A percentile compares a stretch with the other conserved stretches of the same genome.
Evolutionary conservation across 805 yeast species (phyloP).

Genomic region (Lachancea fermentati): DNA sequence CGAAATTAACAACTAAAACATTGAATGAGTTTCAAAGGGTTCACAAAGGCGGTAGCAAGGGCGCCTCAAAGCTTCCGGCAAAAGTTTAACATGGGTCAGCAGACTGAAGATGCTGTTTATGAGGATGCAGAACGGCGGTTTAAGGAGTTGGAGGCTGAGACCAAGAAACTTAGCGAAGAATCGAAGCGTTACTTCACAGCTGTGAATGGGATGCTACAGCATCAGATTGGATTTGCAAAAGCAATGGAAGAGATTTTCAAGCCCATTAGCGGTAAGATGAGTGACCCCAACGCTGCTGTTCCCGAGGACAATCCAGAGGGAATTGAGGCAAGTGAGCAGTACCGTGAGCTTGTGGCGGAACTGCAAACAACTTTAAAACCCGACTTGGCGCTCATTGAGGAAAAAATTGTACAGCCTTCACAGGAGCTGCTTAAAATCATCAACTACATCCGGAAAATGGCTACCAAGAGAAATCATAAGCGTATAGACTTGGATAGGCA

Average conservation of each 20-base stretch:
- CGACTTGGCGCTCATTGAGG: slow-evolving; percentile 85
- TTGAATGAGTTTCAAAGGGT: slow-evolving; percentile 80
- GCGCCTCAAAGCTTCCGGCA: slow-evolving; percentile 92
- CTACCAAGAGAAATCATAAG: slow-evolving; percentile 91
- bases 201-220: slow-evolving; percentile 87
- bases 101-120: slow-evolving; percentile 81
- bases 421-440: slow-evolving; percentile 83
- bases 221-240: slow-evolving; percentile 91
- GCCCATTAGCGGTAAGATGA: slow-evolving; percentile 87
- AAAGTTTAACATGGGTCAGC: slow-evolving; percentile 81
- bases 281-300: slow-evolving; percentile 79
- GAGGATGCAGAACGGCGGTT: slow-evolving; percentile 95
- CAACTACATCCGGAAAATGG: slow-evolving; percentile 82
- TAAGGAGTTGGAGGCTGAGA: slow-evolving; percentile 83
- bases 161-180: slow-evolving; percentile 84
- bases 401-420: slow-evolving; percentile 85
- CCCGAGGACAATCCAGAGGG: slow-evolving; percentile 98
- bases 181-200: slow-evolving; percentile 86
- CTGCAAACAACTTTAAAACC: slow-evolving; percentile 83
- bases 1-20: background rate
- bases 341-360: slow-evolving; percentile 80
- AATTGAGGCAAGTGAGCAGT: slow-evolving; percentile 88
- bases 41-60: slow-evolving; percentile 70
- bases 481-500: slow-evolving; percentile 90
- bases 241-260: slow-evolving; percentile 94